Conservation (phyloP, 2,329 filamentous ascomycete genomes). For the Neofusicoccum umdonicola region DNA sequence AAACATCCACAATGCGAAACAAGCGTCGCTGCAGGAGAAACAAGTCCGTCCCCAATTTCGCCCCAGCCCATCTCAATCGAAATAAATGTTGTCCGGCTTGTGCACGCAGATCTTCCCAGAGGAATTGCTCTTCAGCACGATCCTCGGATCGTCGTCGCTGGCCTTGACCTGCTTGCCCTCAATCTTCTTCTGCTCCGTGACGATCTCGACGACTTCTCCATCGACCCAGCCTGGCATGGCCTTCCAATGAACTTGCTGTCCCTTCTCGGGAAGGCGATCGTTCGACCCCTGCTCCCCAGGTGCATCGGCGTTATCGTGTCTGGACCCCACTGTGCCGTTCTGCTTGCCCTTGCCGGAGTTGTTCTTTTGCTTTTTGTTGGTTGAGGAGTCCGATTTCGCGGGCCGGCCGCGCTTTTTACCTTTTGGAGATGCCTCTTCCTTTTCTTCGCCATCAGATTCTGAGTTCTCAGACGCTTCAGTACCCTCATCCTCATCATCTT, state of each 20-base stretch:
- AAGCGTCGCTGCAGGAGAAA: neutral
- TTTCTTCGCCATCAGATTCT: conserved; percentile 25
- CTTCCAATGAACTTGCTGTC: conserved; percentile 44
- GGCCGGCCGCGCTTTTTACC: conserved; percentile 28
- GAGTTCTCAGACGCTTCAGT: conserved; percentile 25
- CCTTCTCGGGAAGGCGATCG: conserved; percentile 38
- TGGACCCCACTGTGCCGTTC: conserved; percentile 22
- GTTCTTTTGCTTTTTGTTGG: conserved; percentile 39
- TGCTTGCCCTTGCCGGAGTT: conserved; percentile 16
- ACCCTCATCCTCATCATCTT: conserved; percentile 17
- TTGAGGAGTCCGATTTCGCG: conserved; percentile 24
- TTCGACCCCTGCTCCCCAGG: conserved; percentile 31
- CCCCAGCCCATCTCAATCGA: conserved; percentile 29
- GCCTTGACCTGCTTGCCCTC: conserved; percentile 44
- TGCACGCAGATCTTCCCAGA: conserved; percentile 44
- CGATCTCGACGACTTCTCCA: conserved; percentile 43
- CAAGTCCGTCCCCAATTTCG: neutral
- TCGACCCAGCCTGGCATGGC: conserved; percentile 39
- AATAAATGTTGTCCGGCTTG: conserved; percentile 44
- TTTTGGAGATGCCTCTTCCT: neutral
- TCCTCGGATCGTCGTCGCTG: conserved; percentile 42
- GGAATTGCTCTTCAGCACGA: conserved; percentile 40
- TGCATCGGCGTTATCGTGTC: conserved; percentile 28
- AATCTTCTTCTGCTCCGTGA: conserved; percentile 40
- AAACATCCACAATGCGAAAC: neutral